Evolutionary conservation across 2,329 filamentous ascomycete genomes (phyloP).

Genomic region (Bipolaris victoriae): DNA sequence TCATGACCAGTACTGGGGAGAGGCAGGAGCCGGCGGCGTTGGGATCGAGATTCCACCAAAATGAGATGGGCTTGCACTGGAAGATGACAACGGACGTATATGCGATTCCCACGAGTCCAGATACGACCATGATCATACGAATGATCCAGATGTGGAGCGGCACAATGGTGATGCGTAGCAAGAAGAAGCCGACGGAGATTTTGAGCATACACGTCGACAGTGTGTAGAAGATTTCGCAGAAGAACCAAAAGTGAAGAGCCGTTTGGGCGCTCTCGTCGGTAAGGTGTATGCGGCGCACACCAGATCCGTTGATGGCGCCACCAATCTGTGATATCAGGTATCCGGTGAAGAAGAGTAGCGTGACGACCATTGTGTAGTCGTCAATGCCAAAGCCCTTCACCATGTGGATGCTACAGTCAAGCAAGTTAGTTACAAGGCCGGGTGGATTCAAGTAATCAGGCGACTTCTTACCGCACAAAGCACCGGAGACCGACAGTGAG

Average conservation of each 20-base stretch:
- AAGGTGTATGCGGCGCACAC: conserved; percentile 42
- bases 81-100: conserved; percentile 59
- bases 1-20: conserved; percentile 55
- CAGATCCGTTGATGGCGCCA: conserved; percentile 48
- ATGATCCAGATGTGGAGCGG: conserved; percentile 54
- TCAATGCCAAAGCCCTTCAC: conserved; percentile 50
- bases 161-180: conserved; percentile 58
- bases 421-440: neutral
- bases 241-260: conserved; percentile 55
- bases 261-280: conserved; percentile 33
- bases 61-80: conserved; percentile 58
- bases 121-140: conserved; percentile 53
- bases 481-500: conserved; percentile 47
- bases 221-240: conserved; percentile 61
- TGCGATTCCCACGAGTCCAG: conserved; percentile 52
- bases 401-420: conserved; percentile 32
- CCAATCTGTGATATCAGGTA: conserved; percentile 41
- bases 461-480: conserved; percentile 41
- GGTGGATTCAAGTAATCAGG: conserved; percentile 1
- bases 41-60: conserved; percentile 56
- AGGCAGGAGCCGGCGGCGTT: conserved; percentile 50
- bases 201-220: conserved; percentile 56
- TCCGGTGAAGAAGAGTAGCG: conserved; percentile 47
- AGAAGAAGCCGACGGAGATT: conserved; percentile 58
- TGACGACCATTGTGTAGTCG: conserved; percentile 50